phyloP scores from a whole-genome alignment of 805 yeast species.

The Lachancea nothofagi region DNA sequence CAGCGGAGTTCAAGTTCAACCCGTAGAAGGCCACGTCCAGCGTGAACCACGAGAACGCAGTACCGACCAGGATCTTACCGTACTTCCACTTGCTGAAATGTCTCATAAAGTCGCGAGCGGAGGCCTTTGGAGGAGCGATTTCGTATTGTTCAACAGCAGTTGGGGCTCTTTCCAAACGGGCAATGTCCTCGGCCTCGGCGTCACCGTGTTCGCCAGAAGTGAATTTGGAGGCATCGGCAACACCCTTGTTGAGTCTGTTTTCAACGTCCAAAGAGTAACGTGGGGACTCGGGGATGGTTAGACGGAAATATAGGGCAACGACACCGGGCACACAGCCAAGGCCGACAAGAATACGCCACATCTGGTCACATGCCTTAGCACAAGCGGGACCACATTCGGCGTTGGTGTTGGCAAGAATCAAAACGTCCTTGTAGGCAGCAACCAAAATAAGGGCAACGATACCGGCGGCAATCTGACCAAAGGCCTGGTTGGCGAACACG shows the following conservation, averaged over 20 bases:
- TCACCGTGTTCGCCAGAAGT: slow-evolving; percentile 46
- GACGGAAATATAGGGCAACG: slow-evolving; percentile 81
- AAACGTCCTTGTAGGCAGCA: slow-evolving; percentile 65
- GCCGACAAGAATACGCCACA: slow-evolving; percentile 91
- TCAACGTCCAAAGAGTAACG: slow-evolving; percentile 79
- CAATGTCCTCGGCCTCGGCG: slow-evolving; percentile 43
- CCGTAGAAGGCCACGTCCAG: slow-evolving; percentile 91
- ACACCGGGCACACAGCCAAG: slow-evolving; percentile 87
- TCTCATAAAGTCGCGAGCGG: slow-evolving; percentile 59
- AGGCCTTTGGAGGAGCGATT: slow-evolving; percentile 68
- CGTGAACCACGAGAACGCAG: slow-evolving; percentile 89
- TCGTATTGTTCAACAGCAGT: slow-evolving; percentile 42
- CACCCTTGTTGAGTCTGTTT: slow-evolving; percentile 52
- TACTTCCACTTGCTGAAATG: slow-evolving; percentile 87
- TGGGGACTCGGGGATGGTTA: slow-evolving; percentile 93
- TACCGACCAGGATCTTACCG: slow-evolving; percentile 76
- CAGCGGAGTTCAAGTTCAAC: slow-evolving; percentile 74
- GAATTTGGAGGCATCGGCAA: slow-evolving; percentile 51
- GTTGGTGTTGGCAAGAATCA: slow-evolving; percentile 49
- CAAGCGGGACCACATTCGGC: slow-evolving; percentile 62
- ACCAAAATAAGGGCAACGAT: slow-evolving; percentile 71
- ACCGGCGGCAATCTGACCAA: slow-evolving; percentile 91
- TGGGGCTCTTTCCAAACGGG: slow-evolving; percentile 43
- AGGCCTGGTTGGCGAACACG: slow-evolving; percentile 93
- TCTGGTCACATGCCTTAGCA: slow-evolving; percentile 76